Evolutionary conservation across 768 basidiomycete species (phyloP).

Genomic region (Fomitopsis serialis): DNA sequence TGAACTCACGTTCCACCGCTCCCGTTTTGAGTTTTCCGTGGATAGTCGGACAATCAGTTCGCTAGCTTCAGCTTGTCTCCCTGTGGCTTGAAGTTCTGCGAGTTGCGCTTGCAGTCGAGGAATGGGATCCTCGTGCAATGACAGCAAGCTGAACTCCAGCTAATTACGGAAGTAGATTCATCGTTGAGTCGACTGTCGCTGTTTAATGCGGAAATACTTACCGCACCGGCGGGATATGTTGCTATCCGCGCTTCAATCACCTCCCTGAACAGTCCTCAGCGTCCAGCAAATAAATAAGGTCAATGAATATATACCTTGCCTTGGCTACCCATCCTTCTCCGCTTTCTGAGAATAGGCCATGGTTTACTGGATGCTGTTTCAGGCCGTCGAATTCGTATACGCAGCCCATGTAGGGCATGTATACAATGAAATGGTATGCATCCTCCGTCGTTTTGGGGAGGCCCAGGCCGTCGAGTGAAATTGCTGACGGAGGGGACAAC

Average conservation of each 20-base stretch:
- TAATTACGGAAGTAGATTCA: slow-evolving; percentile 22
- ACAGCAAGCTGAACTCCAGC: slow-evolving; percentile 92
- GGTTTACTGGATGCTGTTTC: slow-evolving; percentile 71
- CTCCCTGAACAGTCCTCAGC: slow-evolving; percentile 40
- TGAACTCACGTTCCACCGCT: slow-evolving; percentile 73
- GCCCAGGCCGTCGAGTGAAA: slow-evolving; percentile 81
- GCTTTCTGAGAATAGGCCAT: slow-evolving; percentile 62
- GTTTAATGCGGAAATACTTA: slow-evolving; percentile 34
- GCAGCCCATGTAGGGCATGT: slow-evolving; percentile 76
- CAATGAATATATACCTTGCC: slow-evolving; percentile 52
- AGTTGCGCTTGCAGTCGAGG: slow-evolving; percentile 61
- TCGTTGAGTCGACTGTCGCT: too few relatives aligned
- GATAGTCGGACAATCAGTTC: slow-evolving; percentile 52
- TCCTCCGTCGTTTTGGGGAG: slow-evolving; percentile 64
- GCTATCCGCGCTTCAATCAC: slow-evolving; percentile 85
- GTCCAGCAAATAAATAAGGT: slow-evolving; percentile 6
- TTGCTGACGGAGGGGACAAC: slow-evolving; percentile 84
- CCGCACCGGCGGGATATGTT: slow-evolving; percentile 85
- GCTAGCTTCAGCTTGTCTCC: slow-evolving; percentile 27
- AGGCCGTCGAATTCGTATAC: slow-evolving; percentile 95
- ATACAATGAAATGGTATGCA: slow-evolving; percentile 96
- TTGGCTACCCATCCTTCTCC: slow-evolving; percentile 81
- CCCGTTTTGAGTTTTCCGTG: slow-evolving; percentile 69
- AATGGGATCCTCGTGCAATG: slow-evolving; percentile 77
- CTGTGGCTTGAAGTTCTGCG: slow-evolving; percentile 38